Conservation (phyloP, 2,329 filamentous ascomycete genomes). For the Trichoderma sp. region DNA sequence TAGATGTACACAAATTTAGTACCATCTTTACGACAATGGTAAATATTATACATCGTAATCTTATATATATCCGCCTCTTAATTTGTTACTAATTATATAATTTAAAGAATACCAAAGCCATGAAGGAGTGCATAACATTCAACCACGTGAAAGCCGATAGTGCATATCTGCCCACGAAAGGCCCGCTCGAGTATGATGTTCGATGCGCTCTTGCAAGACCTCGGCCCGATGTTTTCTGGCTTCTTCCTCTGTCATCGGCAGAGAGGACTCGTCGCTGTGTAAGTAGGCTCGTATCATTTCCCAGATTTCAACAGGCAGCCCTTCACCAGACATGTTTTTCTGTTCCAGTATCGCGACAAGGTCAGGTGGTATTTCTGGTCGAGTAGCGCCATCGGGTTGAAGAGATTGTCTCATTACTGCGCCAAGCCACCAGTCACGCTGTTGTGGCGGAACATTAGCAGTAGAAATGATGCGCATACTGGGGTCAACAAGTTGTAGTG, state of each 20-base stretch:
- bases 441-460: conserved; percentile 4
- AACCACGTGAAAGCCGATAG: background rate
- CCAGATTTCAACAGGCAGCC: background rate
- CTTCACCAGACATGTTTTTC: background rate
- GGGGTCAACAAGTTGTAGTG: conserved; percentile 49
- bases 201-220: background rate
- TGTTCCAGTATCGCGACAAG: background rate
- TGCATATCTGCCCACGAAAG: background rate
- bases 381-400: background rate
- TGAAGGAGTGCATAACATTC: background rate
- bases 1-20: too few relatives aligned
- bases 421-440: background rate
- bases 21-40: background rate
- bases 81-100: background rate
- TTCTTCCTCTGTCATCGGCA: background rate
- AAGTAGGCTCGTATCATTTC: background rate
- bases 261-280: background rate
- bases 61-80: too few relatives aligned
- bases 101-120: background rate
- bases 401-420: conserved; percentile 38
- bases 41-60: background rate
- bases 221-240: background rate
- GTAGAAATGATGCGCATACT: background rate
- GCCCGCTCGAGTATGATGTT: background rate
- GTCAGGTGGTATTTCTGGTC: background rate